Evolutionary conservation across 768 basidiomycete genomes (phyloP), one percentile per base, ranked within the genome.

Genomic region (Phlebiopsis gigantea): DNA sequence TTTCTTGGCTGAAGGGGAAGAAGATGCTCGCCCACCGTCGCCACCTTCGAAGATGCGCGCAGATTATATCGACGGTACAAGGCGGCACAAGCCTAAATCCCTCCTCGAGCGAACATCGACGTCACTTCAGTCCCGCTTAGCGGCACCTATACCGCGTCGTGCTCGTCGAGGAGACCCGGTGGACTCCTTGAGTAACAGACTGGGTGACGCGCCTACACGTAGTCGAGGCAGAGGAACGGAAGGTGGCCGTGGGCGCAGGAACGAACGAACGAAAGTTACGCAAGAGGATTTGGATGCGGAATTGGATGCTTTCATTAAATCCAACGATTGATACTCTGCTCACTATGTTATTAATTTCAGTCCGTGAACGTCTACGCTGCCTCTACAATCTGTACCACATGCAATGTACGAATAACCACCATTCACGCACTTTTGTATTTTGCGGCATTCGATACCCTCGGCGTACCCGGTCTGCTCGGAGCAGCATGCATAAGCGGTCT

Each of bases 201-300:
- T 42, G 21, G 44, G 50, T 21, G 56, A 61, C n/a, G 31, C 34
- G 22, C 59, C 28, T 26, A 61, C 56, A 62, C 57, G 63, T 56
- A 56, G 60, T 68, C 31, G 47, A 6, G 25, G n/a, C 56, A 66
- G 34, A 2, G 64, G 30, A 59, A 61, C 57, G 53, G 65, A 64
- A 52, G 61, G 60, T 62, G 65, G 61, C 60, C 64, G 70, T 62
- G 65, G 72, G 68, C 60, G 66, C 68, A 25, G 61, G 53, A 55
- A 73, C 39, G 72, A 78, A 44, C 74, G 75, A 57, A 73, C 77
- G 22, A 77, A 68, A 57, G 83, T 82, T 69, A 88, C 82, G 0
- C 84, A 84, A 66, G 81, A 87, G 70, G 88, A 93, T 62, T 74
- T 93, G 34, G 90, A 93, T 60, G 88, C 85, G 48, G 90, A 93